phyloP scores from a whole-genome alignment of 768 basidiomycete species.

The Tricholoma sp. region DNA sequence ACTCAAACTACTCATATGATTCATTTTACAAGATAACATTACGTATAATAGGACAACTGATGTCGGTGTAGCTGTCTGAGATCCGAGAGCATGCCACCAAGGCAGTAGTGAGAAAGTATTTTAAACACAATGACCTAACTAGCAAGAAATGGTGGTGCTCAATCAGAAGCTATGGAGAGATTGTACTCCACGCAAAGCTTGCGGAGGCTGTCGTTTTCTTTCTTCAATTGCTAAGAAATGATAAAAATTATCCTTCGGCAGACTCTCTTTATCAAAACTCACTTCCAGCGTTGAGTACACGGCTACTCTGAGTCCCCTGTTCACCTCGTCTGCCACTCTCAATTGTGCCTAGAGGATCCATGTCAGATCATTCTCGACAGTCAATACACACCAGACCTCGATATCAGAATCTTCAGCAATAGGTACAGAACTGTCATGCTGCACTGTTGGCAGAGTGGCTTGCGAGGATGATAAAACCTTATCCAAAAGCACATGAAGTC shows the following conservation, averaged over 20 bases:
- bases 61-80: too few relatives aligned
- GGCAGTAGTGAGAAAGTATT: too few relatives aligned
- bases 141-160: neutral
- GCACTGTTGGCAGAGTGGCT: neutral
- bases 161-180: neutral
- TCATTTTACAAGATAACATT: too few relatives aligned
- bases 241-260: neutral
- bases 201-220: neutral
- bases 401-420: neutral
- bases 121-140: too few relatives aligned
- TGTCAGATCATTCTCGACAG: neutral
- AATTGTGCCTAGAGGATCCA: neutral
- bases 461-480: neutral
- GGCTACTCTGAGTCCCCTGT: neutral
- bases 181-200: neutral
- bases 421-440: neutral
- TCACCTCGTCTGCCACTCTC: neutral
- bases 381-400: neutral
- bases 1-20: too few relatives aligned
- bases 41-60: too few relatives aligned
- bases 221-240: neutral
- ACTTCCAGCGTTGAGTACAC: neutral
- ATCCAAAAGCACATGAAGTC: neutral
- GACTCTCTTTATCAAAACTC: neutral
- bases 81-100: too few relatives aligned